Conservation (phyloP, 2,329 filamentous ascomycete genomes). For the Colletotrichum tanaceti region DNA sequence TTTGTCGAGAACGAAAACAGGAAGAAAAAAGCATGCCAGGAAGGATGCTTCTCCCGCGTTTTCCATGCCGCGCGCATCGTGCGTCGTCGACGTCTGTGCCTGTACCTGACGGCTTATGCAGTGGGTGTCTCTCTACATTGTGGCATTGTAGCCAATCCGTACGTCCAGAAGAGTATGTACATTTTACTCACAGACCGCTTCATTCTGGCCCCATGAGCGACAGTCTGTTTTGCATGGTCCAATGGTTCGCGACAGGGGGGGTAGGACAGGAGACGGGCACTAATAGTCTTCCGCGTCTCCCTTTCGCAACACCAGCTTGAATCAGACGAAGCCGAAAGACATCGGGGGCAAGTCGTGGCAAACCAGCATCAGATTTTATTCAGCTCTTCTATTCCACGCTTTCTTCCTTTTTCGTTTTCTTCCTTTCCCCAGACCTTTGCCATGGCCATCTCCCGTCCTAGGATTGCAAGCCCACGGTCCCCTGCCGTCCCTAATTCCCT, state of each 20-base stretch:
- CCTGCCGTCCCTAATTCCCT: background rate
- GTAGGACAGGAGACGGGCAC: background rate
- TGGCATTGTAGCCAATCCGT: no score
- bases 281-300: no score
- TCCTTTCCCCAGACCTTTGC: background rate
- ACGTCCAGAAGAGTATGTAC: no score
- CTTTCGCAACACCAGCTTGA: background rate
- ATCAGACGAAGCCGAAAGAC: background rate
- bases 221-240: slow-evolving; percentile 12
- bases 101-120: background rate
- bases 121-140: no score
- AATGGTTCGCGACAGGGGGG: slow-evolving; percentile 3
- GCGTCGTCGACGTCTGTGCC: background rate
- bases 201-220: background rate
- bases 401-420: slow-evolving; percentile 12
- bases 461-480: background rate
- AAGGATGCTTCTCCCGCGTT: slow-evolving; percentile 10
- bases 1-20: no score
- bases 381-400: background rate
- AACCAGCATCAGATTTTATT: background rate
- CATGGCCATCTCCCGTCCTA: background rate
- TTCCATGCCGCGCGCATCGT: background rate
- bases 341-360: background rate
- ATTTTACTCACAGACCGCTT: slow-evolving; percentile 6
- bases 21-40: background rate